Base-by-base conservation (phyloP, 2,329 filamentous ascomycete genomes). In the Stagonosporopsis tanaceti region DNA sequence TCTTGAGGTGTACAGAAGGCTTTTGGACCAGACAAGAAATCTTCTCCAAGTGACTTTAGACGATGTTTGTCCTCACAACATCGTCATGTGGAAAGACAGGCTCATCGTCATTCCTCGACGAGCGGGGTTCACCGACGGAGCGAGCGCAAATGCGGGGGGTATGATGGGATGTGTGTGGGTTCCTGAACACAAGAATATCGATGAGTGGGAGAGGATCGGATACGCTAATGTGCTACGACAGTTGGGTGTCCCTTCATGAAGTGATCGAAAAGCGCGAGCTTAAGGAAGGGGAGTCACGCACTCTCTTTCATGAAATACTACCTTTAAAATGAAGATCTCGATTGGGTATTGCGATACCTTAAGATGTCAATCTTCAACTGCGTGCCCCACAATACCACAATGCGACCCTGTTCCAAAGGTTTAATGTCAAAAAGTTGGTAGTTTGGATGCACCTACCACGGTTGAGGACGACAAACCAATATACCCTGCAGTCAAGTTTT, bases 51-150 rank as follows among this genome's bases (percentile, higher is more conserved):
- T 64, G 1, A 47, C 50, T 9, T 59, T 56, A 12, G 46, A 66
- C 1, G 47, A 66, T 2, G 47, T 68, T 0, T 80, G 78, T 50
- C 76, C 80, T 4, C 82, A 84, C 61, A 84, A 83, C 57, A 69
- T 83, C 12, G 63, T 82, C 2, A 65, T 84, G 41, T 77, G 77
- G 55, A 69, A 72, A 27, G 71, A 76, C 24, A 79, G 78, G 72
- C 76, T 84, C 22, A 63, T 84, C n/a, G 77, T 84, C 2, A 75
- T 84, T 24, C 82, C 82, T 3, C 71, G 82, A 24, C 70, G 74
- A 14, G 65, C 56, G 4, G 76, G 70, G 0, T 73, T 68, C 0
- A 69, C 76, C 15, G 64, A 74, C 9, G 77, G 74, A 0, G 70
- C 76, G 1, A 79, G 76, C 38, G 78, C 78, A 1, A 83, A 83